These are phyloP conservation scores for Tolypocladium endophyticum DNA, from an alignment of 2,329 filamentous ascomycete genomes.

Conservation along the genomic window DNA sequence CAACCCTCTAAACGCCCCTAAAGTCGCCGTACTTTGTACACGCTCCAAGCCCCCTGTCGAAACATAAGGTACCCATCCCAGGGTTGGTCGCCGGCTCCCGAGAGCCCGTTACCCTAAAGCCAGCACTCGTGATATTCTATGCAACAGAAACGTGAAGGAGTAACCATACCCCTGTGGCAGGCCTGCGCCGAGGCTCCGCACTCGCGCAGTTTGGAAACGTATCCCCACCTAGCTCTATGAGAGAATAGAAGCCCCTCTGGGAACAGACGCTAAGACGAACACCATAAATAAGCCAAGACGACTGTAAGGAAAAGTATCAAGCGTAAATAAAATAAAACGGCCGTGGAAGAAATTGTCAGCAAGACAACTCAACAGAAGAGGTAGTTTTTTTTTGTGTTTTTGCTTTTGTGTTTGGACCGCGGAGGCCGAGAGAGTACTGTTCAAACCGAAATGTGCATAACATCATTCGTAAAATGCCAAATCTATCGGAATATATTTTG, in stretches of 20 bases:
- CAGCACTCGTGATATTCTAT: not conserved
- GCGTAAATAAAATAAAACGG: not conserved
- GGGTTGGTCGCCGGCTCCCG: not conserved
- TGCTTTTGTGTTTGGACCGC: not conserved
- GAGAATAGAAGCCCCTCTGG: not conserved
- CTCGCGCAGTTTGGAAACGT: slow-evolving; percentile 1
- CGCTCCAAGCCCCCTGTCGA: too few relatives aligned
- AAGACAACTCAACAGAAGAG: not conserved
- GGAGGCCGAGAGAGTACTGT: too few relatives aligned
- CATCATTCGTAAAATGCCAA: not conserved
- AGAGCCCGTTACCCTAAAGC: not conserved
- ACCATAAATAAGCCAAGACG: not conserved
- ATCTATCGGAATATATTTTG: not conserved
- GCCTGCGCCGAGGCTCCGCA: not conserved
- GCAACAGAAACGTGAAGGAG: not conserved
- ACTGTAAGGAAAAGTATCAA: not conserved
- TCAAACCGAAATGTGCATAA: not conserved
- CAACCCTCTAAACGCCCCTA: not conserved
- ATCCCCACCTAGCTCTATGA: slow-evolving; percentile 1
- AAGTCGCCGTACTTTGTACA: not conserved
- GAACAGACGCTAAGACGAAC: not conserved
- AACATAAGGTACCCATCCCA: not conserved
- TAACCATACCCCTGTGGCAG: not conserved
- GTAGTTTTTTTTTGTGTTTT: not conserved
- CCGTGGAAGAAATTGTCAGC: not conserved